Base-by-base conservation (phyloP, 1,139 yeast genomes). In the Nakaseomyces delphensis region DNA sequence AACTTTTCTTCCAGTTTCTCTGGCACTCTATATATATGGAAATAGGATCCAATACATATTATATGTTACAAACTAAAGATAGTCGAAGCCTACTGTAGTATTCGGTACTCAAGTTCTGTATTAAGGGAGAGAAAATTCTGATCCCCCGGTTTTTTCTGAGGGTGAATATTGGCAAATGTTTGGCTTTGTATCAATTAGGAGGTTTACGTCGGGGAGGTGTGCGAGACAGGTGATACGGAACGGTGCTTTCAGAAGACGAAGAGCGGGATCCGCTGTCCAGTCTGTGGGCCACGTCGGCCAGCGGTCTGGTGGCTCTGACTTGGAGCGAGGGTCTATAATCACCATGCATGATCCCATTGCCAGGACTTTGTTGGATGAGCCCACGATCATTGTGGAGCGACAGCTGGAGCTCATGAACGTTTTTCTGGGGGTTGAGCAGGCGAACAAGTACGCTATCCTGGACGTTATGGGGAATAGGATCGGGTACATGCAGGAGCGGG, bases 391-490 rank as follows among this genome's bases (percentile, higher is more conserved):
- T 1, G 76, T 91, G 42, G 96, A 89, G 59, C 72, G 98, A 45
- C 83, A 85, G 57, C 68, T 91, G 30, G 97, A 91, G 62, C 73
- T 82, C 66, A 80, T 86, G 86, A 89, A 86, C 57, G 69, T 91
- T 13, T 73, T 87, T 43, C 59, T 89, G 29, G 96, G 96, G 1
- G 84, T 84, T 55, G 97, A 91, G 60, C 97, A 89, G 64, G 87
- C 94, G 1, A 89, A 89, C 59, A 67, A 71, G 50, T 91, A 89
- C 60, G 72, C 74, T 11, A 73, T 91, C 37, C 71, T 82, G 77
- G 83, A 86, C 60, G 71, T 82, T 0, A 53, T 67, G 48, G 97
- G 97, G 1, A 70, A 76, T 45, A 80, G 76, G 45, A 59, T 91
- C 11, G 98, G 96, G 0, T 81, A 73, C 60, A 78, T 89, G 79